Evolutionary conservation across 371 early-diverging fungal species (phyloP), one percentile per base, ranked within the genome.

Genomic region (Mortierella sp.): DNA sequence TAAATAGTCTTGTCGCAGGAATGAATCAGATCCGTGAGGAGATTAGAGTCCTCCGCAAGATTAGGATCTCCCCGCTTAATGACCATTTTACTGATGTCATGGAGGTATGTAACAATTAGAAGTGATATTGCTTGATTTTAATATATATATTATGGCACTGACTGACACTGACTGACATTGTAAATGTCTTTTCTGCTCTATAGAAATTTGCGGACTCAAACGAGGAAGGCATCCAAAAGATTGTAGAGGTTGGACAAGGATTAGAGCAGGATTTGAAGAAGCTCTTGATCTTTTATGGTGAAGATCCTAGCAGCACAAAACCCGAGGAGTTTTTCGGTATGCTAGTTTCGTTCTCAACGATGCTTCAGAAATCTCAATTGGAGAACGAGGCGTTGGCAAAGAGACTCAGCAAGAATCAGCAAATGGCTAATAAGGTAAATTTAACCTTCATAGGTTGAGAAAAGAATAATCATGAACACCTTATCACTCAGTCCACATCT

Each of bases 261-360:
- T 84, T 92, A 85, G 94, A 94, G 66, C 88, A 91, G 5, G 85
- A 90, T 5, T 90, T 93, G 60, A 86, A 86, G 60, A 87, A 90
- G 69, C 87, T 91, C 0, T 88, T 95, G 29, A 64, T 82, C 8
- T 91, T 90, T 42, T 95, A 87, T 75, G 96, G 97, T 32, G 97
- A 97, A 72, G 95, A 96, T 68, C 87, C 95, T 29, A 84, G 73
- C 45, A 85, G 86, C 61, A 93, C 89, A 79, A 92, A 93, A 54
- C 94, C 95, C 0, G 97, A 97, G 71, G 96, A 95, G 75, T 96
- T 94, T 85, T 95, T 95, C 86, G 90, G 91, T 22, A 90, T 95
- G 70, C 51, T 86, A 7, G 82, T 84, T 19, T 73, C 79, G n/a
- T 86, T 86, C 60, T 74, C 81, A 19, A 64, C 84, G 23, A 68